Percentiles rank a stretch among this genome's conserved stretches.
Conservation (phyloP, 164 flowering plant genomes). For the Aristolochia fimbriata region DNA sequence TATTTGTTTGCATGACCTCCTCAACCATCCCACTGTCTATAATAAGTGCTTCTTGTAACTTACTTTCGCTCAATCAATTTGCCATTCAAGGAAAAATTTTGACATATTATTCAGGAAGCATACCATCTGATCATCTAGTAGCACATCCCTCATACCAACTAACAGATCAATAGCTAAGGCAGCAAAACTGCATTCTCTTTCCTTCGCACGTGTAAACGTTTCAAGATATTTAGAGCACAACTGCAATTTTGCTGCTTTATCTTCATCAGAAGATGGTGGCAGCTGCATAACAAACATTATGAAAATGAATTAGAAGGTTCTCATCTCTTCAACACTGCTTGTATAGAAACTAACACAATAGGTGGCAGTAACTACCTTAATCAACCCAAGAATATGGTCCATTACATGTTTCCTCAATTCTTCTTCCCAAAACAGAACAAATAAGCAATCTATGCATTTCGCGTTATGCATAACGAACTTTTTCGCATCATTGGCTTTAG, state of each 20-base stretch:
- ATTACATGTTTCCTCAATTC: constrained; percentile 50
- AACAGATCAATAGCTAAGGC: constrained; percentile 68
- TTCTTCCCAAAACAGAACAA: constrained; percentile 89
- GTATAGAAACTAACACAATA: background rate
- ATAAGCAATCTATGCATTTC: constrained; percentile 61
- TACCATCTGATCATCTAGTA: constrained; percentile 60
- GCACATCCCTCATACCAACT: constrained; percentile 77
- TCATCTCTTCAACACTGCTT: background rate
- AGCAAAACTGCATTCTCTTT: constrained; percentile 48
- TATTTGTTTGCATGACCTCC: no score
- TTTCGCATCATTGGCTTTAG: constrained; percentile 57
- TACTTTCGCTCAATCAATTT: no score
- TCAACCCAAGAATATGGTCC: constrained; percentile 49
- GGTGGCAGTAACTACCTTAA: constrained; percentile 54
- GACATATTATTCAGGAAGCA: background rate
- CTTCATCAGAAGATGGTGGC: constrained; percentile 47
- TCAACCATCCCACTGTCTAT: no score
- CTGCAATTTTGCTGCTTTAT: constrained; percentile 53
- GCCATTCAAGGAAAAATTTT: no score
- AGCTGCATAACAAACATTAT: constrained; percentile 31
- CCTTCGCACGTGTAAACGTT: constrained; percentile 77
- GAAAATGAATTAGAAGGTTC: background rate
- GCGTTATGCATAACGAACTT: constrained; percentile 46
- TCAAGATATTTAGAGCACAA: constrained; percentile 83
- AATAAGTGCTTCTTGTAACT: no score